phyloP scores from a whole-genome alignment of 1,284 basidiomycete species.

The Austroboletus novae-zelandiae region DNA sequence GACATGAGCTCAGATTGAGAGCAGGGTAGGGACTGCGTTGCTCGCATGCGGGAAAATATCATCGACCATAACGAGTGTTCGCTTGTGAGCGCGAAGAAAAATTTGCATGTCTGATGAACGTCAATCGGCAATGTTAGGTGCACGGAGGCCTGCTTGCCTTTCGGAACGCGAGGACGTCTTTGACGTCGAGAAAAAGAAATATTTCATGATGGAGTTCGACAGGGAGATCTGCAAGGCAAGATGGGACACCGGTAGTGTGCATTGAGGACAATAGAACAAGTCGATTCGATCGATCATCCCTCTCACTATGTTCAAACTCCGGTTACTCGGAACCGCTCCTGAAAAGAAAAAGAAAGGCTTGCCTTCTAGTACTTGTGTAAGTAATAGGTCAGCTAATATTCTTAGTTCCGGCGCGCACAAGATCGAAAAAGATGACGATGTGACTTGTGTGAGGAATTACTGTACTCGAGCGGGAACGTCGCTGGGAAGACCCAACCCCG shows the following conservation, averaged over 20 bases:
- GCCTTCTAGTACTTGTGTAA: too few species aligned
- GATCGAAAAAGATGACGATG: too few species aligned
- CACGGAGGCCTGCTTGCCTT: slow-evolving; percentile 4
- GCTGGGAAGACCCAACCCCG: too few species aligned
- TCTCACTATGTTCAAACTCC: too few species aligned
- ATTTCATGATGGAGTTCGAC: slow-evolving; percentile 17
- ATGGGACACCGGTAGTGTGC: not conserved
- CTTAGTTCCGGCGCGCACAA: too few species aligned
- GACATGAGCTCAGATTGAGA: slow-evolving; percentile 13
- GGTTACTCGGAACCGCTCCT: too few species aligned
- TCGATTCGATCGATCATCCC: too few species aligned
- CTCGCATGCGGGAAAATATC: slow-evolving; percentile 11
- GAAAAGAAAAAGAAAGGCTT: too few species aligned
- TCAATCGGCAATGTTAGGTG: not conserved
- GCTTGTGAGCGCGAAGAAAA: slow-evolving; percentile 12
- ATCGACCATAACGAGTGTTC: slow-evolving; percentile 14
- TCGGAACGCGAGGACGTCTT: slow-evolving; percentile 17
- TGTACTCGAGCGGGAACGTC: too few species aligned
- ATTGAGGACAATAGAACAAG: not conserved
- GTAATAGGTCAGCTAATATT: too few species aligned
- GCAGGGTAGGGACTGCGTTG: slow-evolving; percentile 15
- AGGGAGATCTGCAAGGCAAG: slow-evolving; percentile 9
- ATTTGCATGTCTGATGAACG: slow-evolving; percentile 16
- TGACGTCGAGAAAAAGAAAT: slow-evolving; percentile 12
- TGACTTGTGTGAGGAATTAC: too few species aligned